Evolutionary conservation across 306 rosid species (phyloP), one percentile per base, ranked within the genome.

Genomic region (Leucaena leucocephala): DNA sequence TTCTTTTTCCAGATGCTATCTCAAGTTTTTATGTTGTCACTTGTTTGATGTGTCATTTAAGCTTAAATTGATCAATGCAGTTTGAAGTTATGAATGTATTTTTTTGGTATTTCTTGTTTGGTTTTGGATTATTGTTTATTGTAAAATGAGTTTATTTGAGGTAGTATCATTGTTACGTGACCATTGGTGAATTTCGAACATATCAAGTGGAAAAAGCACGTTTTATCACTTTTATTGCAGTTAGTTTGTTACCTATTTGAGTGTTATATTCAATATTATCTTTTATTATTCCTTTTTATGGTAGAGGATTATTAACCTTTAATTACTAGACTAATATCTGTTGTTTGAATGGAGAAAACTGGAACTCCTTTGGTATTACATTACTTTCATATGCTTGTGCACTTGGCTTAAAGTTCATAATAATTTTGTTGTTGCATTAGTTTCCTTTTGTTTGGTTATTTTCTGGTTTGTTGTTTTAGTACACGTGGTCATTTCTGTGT

Each of bases 401-500:
- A 1, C 27, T 7, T 34, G 19, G 49, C 38, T 59, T 48, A 14
- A 42, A 43, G 39, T 42, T 5, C 38, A 14, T 68, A n/a, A 19
- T 68, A 10, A 74, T 69, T 22, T 11, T 59, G 65, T 59, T 43
- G 5, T 58, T 40, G 3, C 19, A 63, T 43, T 38, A 67, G 39
- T 27, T 72, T 17, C 48, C 59, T 27, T 67, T 62, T 34, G 27
- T 68, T 68, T 21, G 73, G 58, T 48, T 59, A 67, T 40, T 69
- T 36, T 65, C 4, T 16, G 63, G 9, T 8, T 36, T 77, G 66
- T 38, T 2, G 44, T 75, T 48, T 80, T 66, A 49, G 15, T 58
- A 75, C 75, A 33, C 22, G n/a, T 54, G 58, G 54, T 80, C 68
- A 62, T 33, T 50, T 73, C 58, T 66, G 27, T 84, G 74, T 87